A percentile compares a stretch with the other conserved stretches of the same genome.
phyloP scores from a whole-genome alignment of 148 eudicot species.

The Arbutus unedo region DNA sequence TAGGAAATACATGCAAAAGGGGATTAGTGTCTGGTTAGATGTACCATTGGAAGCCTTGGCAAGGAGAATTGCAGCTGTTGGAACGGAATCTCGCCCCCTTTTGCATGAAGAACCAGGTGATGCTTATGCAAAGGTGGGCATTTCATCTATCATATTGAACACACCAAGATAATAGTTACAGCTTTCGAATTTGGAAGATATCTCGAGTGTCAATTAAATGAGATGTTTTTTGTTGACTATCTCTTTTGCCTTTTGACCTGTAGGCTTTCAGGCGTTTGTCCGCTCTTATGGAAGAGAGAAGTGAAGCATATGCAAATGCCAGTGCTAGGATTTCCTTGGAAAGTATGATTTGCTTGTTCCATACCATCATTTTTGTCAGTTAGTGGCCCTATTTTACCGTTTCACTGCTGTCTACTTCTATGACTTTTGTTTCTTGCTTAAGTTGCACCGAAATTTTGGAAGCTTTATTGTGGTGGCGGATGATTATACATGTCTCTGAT shows the following conservation, averaged over 20 bases:
- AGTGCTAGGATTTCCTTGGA: conserved; percentile 72
- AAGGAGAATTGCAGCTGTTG: conserved; percentile 70
- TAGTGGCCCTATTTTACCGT: neutral
- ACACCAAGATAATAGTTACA: neutral
- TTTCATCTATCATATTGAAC: neutral
- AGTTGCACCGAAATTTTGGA: neutral
- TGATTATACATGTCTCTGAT: neutral
- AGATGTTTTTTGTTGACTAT: neutral
- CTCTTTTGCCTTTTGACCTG: conserved; percentile 13
- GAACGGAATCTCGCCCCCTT: conserved; percentile 83
- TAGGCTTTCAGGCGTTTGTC: conserved; percentile 64
- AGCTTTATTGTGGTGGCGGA: neutral
- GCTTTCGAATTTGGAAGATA: conserved; percentile 6
- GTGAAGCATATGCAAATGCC: conserved; percentile 75
- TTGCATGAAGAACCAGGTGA: conserved; percentile 70
- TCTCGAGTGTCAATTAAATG: neutral
- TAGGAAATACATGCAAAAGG: conserved; percentile 87
- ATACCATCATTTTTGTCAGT: neutral
- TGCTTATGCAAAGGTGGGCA: conserved; percentile 65
- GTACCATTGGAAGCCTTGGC: conserved; percentile 93
- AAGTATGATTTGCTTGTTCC: conserved; percentile 42
- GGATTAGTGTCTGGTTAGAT: conserved; percentile 88
- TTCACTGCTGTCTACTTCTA: neutral
- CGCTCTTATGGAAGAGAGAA: conserved; percentile 62
- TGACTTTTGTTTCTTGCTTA: neutral